Conservation (phyloP, 1,284 basidiomycete genomes). For the Laetiporus sulphureus region DNA sequence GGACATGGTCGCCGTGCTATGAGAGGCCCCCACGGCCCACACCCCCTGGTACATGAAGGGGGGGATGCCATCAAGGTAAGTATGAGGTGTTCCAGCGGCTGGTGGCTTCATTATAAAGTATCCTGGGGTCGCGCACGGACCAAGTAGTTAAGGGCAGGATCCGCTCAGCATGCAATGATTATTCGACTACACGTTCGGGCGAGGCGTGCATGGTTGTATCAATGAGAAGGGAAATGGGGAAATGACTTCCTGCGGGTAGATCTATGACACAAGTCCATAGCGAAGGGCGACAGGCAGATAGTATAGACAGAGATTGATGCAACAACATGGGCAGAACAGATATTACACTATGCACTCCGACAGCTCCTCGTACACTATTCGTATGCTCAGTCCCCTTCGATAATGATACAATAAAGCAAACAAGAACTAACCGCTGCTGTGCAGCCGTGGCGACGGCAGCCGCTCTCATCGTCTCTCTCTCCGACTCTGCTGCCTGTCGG, state of each 20-base stretch:
- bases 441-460: conserved; percentile 10
- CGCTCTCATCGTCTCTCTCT: conserved; percentile 33
- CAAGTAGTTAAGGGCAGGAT: conserved; percentile 7
- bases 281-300: background rate
- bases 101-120: background rate
- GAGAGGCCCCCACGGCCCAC: conserved; percentile 41
- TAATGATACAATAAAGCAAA: conserved; percentile 17
- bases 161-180: too few species aligned
- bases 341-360: conserved; percentile 18
- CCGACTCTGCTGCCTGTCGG: conserved; percentile 52
- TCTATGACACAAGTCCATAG: conserved; percentile 3
- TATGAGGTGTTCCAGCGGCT: conserved; percentile 22
- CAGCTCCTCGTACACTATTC: conserved; percentile 11
- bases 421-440: conserved; percentile 14
- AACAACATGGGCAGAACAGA: conserved; percentile 17
- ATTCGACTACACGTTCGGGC: too few species aligned
- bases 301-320: conserved; percentile 10
- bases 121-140: conserved; percentile 2
- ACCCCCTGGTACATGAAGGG: conserved; percentile 34
- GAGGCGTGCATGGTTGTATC: too few species aligned
- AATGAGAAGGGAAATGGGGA: background rate
- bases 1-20: conserved; percentile 73
- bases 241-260: background rate
- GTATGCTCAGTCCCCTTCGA: conserved; percentile 12
- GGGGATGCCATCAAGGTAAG: conserved; percentile 34